These are phyloP conservation scores for Sordaria brevicollis DNA, from an alignment of 495 filamentous ascomycete species.

Conservation along the genomic window DNA sequence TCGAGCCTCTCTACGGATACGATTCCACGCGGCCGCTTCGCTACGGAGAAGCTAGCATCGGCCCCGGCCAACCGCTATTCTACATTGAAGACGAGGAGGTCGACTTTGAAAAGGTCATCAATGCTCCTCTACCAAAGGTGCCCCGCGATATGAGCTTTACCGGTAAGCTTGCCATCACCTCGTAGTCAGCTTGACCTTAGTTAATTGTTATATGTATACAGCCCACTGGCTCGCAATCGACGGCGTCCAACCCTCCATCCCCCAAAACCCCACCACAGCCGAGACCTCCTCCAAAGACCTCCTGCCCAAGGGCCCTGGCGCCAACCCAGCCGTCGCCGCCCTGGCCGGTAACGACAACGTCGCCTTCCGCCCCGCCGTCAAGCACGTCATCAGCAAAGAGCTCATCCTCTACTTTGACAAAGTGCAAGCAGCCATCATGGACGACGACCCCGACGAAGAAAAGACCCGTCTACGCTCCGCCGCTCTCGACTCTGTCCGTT, in stretches of 20 bases:
- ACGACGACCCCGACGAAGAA: constrained; percentile 69
- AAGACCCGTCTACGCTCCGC: constrained; percentile 62
- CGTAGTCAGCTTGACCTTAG: constrained; percentile 4
- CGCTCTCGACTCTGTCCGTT: constrained; percentile 66
- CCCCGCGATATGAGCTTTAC: constrained; percentile 89
- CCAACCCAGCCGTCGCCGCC: constrained; percentile 70
- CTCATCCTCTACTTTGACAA: constrained; percentile 96
- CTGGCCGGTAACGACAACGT: constrained; percentile 75
- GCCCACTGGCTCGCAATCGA: constrained; percentile 95
- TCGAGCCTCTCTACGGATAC: constrained; percentile 93
- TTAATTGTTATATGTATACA: constrained; percentile 22
- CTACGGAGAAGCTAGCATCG: constrained; percentile 88
- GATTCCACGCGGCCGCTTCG: constrained; percentile 75
- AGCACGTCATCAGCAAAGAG: constrained; percentile 91
- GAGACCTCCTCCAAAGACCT: constrained; percentile 73
- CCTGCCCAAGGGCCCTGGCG: constrained; percentile 77
- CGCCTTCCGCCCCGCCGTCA: constrained; percentile 77
- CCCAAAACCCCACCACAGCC: constrained; percentile 82
- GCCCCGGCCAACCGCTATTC: constrained; percentile 89
- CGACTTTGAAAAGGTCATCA: constrained; percentile 97
- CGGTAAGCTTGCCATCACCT: constrained; percentile 35
- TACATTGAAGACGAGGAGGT: constrained; percentile 98
- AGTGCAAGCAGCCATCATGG: constrained; percentile 72
- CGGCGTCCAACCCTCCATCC: constrained; percentile 90
- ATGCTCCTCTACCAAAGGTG: constrained; percentile 87